Evolutionary conservation across 2,329 filamentous ascomycete species (phyloP).

Genomic region (Clonostachys rosea): DNA sequence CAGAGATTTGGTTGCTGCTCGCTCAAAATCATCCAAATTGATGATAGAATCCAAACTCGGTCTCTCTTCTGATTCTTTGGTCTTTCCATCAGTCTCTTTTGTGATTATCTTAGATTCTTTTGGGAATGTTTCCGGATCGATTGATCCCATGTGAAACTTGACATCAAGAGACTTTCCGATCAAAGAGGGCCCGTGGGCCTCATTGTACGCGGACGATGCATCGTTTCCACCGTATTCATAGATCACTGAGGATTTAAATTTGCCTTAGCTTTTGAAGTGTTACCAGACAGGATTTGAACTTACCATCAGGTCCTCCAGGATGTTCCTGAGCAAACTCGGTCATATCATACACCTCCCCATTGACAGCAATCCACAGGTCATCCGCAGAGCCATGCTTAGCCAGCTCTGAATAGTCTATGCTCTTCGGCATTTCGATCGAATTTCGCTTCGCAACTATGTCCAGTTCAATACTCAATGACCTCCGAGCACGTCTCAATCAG

Average conservation of each 20-base stretch:
- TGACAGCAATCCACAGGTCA: constrained; percentile 62
- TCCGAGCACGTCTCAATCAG: too few relatives aligned
- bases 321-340: constrained; percentile 53
- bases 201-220: constrained; percentile 14
- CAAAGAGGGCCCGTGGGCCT: constrained; percentile 11
- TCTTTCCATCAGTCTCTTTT: not conserved
- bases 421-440: too few relatives aligned
- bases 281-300: too few relatives aligned
- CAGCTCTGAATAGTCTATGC: too few relatives aligned
- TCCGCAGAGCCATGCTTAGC: constrained; percentile 12
- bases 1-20: constrained; percentile 4
- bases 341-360: constrained; percentile 62
- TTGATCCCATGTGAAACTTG: constrained; percentile 6
- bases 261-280: not conserved
- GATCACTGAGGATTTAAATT: constrained; percentile 9
- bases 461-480: too few relatives aligned
- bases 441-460: too few relatives aligned
- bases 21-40: constrained; percentile 16
- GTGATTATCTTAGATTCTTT: not conserved
- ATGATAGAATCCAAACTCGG: constrained; percentile 10
- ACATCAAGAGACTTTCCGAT: constrained; percentile 9
- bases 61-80: not conserved
- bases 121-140: constrained; percentile 6
- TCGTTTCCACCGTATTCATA: constrained; percentile 14
- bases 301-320: constrained; percentile 18